Evolutionary conservation across 2,329 filamentous ascomycete species (phyloP).

Genomic region (Purpureocillium takamizusanense): DNA sequence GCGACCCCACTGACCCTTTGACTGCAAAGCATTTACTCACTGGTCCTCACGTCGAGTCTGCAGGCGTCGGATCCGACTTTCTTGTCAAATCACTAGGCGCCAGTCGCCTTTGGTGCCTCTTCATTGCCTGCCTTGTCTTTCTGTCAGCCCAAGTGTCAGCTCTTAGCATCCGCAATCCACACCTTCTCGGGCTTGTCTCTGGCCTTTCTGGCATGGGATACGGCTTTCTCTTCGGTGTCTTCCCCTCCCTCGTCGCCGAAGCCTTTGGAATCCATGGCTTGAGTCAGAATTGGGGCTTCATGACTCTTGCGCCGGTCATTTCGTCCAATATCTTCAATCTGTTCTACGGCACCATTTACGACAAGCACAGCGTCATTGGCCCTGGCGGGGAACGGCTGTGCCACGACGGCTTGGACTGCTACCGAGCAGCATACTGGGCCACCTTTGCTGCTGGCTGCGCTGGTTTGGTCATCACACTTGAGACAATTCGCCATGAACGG

Average conservation of each 20-base stretch:
- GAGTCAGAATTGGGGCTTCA: constrained; percentile 92
- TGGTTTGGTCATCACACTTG: constrained; percentile 62
- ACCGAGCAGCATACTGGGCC: constrained; percentile 69
- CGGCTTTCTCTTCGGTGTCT: constrained; percentile 89
- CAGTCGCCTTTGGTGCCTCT: constrained; percentile 86
- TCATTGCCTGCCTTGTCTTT: constrained; percentile 70
- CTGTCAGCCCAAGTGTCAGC: constrained; percentile 70
- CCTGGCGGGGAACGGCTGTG: constrained; percentile 66
- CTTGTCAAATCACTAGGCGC: constrained; percentile 73
- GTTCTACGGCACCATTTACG: constrained; percentile 78
- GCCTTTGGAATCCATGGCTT: constrained; percentile 84
- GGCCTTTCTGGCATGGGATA: constrained; percentile 81
- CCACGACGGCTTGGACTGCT: constrained; percentile 69
- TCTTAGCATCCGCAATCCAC: constrained; percentile 65
- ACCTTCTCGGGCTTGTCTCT: constrained; percentile 69
- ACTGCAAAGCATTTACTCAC: neutral
- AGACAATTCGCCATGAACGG: constrained; percentile 56
- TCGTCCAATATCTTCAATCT: constrained; percentile 90
- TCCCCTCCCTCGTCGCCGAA: constrained; percentile 81
- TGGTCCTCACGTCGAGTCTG: neutral
- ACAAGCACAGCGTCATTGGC: constrained; percentile 64
- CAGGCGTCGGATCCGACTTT: constrained; percentile 82
- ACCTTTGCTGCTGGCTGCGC: constrained; percentile 64
- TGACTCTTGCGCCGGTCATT: constrained; percentile 82
- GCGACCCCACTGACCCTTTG: no score